phyloP scores from a whole-genome alignment of 2,329 filamentous ascomycete species.

The Scopulariopsis brevicaulis region DNA sequence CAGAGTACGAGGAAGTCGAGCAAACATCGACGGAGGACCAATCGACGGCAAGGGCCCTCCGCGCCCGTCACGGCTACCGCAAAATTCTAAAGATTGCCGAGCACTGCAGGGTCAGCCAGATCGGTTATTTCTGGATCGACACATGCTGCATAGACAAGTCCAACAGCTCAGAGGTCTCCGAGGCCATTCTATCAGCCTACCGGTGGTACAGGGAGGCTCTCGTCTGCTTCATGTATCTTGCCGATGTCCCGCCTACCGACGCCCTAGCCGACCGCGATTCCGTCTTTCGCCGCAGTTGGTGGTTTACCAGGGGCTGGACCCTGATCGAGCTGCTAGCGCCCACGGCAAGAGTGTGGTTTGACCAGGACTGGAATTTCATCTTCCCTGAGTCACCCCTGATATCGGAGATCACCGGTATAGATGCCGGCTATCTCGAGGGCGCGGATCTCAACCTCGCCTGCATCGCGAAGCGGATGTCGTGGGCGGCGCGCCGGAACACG shows the following conservation, averaged over 20 bases:
- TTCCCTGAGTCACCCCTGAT: slow-evolving; percentile 9
- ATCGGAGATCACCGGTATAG: slow-evolving; percentile 4
- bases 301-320: slow-evolving; percentile 17
- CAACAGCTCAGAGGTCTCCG: slow-evolving; percentile 10
- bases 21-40: slow-evolving; percentile 1
- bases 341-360: slow-evolving; percentile 2
- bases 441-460: slow-evolving; percentile 6
- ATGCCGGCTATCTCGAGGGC: slow-evolving; percentile 4
- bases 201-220: slow-evolving; percentile 8
- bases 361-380: slow-evolving; percentile 12
- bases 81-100: slow-evolving; percentile 4
- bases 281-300: slow-evolving; percentile 10
- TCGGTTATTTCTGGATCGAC: slow-evolving; percentile 12
- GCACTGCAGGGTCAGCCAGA: slow-evolving; percentile 7
- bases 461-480: slow-evolving; percentile 8
- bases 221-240: slow-evolving; percentile 11
- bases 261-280: slow-evolving; percentile 1
- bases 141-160: slow-evolving; percentile 15
- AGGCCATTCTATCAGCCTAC: slow-evolving; percentile 12
- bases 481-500: slow-evolving; percentile 17
- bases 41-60: slow-evolving; percentile 1
- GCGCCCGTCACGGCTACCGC: neutral
- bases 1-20: neutral
- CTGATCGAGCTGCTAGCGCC: slow-evolving; percentile 18
- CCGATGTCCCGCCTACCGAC: slow-evolving; percentile 7